Conservation (phyloP, 225 moss, liverwort and hornwort species). For the Asterella californica region DNA sequence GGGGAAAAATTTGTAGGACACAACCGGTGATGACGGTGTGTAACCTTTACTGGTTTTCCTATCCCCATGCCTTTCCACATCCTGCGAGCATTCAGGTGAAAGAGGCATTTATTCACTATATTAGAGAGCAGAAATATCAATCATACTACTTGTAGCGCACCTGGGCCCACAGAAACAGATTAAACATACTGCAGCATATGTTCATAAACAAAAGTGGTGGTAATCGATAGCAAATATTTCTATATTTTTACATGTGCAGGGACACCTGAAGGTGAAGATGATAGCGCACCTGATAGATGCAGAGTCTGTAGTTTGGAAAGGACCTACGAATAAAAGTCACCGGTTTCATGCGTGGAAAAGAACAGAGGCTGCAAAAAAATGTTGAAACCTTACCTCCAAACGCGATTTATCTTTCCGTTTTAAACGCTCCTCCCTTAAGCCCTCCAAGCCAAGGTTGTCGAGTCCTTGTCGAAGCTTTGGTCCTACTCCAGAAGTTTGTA, state of each 20-base stretch:
- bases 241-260: no score
- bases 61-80: slow-evolving; percentile 32
- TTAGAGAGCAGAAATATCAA: neutral
- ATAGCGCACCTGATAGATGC: no score
- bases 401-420: slow-evolving; percentile 40
- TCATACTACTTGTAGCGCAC: no score
- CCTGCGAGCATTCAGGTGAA: slow-evolving; percentile 17
- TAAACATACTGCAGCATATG: no score
- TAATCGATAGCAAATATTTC: no score
- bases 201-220: no score
- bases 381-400: slow-evolving; percentile 25
- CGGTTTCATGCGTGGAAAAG: neutral
- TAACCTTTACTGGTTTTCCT: slow-evolving; percentile 30
- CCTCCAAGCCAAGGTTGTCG: slow-evolving; percentile 45
- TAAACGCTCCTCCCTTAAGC: slow-evolving; percentile 37
- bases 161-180: no score
- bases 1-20: slow-evolving; percentile 8
- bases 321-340: neutral
- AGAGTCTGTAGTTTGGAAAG: neutral
- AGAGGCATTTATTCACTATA: neutral
- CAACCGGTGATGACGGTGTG: slow-evolving; percentile 26
- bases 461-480: slow-evolving; percentile 25
- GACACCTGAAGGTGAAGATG: no score
- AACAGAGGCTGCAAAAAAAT: neutral
- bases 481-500: slow-evolving; percentile 8